Evolutionary conservation across 164 flowering plant genomes (phyloP).

Genomic region (Liquidambar formosana): DNA sequence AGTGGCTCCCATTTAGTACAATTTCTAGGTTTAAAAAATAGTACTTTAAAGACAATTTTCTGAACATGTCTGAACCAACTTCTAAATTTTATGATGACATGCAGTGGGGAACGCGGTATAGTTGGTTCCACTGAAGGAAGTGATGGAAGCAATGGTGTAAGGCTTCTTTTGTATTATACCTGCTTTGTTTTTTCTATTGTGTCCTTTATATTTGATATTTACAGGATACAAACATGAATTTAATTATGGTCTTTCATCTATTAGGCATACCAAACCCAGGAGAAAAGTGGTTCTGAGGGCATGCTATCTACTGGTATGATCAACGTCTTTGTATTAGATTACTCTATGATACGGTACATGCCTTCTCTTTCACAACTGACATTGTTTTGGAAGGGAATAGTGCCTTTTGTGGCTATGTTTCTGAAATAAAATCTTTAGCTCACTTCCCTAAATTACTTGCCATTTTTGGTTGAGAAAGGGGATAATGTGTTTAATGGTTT

Average conservation of each 20-base stretch:
- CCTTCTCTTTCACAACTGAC: not conserved
- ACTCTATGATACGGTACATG: not conserved
- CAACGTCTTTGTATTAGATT: not conserved
- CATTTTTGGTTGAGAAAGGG: not conserved
- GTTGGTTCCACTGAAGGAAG: slow-evolving; percentile 9
- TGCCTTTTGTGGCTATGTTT: not conserved
- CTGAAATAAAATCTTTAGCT: no score
- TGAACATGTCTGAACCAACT: slow-evolving; percentile 1
- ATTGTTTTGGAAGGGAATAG: not conserved
- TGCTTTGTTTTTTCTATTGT: not conserved
- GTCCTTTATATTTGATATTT: not conserved
- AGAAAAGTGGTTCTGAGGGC: not conserved
- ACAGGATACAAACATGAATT: not conserved
- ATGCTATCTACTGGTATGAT: slow-evolving; percentile 3
- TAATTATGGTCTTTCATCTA: not conserved
- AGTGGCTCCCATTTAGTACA: not conserved
- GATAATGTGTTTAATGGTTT: no score
- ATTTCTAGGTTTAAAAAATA: not conserved
- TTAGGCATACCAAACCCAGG: not conserved
- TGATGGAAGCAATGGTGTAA: slow-evolving; percentile 5
- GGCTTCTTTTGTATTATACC: not conserved
- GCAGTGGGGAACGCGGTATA: slow-evolving; percentile 30
- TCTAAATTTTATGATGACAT: not conserved
- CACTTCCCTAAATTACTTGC: not conserved
- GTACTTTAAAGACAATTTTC: not conserved